phyloP scores from a whole-genome alignment of 73 alveolate genomes.

The Paraurostyla sp. region DNA sequence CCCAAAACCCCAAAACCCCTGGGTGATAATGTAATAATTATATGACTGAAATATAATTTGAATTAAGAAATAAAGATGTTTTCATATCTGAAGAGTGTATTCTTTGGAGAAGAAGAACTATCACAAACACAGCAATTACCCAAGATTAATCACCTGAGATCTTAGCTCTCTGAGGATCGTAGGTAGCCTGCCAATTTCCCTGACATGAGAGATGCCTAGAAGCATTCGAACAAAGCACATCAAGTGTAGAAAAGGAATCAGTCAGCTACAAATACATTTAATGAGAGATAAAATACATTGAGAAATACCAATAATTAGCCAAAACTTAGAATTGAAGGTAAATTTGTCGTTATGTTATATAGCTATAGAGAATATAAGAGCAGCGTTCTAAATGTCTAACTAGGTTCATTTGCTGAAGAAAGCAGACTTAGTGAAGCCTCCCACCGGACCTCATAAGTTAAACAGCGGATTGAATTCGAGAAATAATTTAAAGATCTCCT shows the following conservation, averaged over 20 bases:
- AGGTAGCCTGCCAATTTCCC: neutral
- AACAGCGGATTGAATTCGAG: no score
- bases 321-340: neutral
- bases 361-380: neutral
- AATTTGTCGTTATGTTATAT: neutral
- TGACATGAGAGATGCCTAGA: neutral
- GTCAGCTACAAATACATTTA: neutral
- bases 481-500: no score
- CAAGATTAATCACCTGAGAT: neutral
- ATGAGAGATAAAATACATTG: neutral
- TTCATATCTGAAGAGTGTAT: slow-evolving; percentile 39
- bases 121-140: neutral
- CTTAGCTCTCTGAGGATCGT: neutral
- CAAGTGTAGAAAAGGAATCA: neutral
- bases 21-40: no score
- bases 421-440: no score
- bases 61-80: neutral
- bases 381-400: neutral
- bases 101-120: slow-evolving; percentile 14
- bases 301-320: neutral
- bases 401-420: neutral
- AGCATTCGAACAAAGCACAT: neutral
- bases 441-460: no score
- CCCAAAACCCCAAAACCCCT: no score
- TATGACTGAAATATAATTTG: neutral